Conservation (phyloP, 2,329 filamentous ascomycete genomes). For the Talaromyces islandicus region DNA sequence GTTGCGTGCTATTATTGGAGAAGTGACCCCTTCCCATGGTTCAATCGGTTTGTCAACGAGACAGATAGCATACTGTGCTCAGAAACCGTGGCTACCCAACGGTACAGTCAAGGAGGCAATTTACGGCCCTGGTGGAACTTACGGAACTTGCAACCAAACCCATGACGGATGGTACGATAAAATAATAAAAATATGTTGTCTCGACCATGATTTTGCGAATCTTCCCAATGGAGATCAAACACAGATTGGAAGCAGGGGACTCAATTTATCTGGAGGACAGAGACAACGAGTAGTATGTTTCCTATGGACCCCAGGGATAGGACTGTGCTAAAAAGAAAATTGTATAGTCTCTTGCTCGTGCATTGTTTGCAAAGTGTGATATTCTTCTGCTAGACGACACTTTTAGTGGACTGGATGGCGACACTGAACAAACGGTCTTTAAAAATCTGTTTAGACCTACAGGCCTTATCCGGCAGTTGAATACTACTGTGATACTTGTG, state of each 20-base stretch:
- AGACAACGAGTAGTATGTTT: conserved; percentile 42
- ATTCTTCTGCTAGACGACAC: conserved; percentile 10
- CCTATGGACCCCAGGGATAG: neutral
- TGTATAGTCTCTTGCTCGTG: conserved; percentile 34
- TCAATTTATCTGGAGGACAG: conserved; percentile 48
- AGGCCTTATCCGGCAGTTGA: neutral
- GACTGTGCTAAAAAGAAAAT: neutral
- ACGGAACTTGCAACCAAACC: conserved; percentile 12
- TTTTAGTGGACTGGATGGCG: conserved; percentile 10
- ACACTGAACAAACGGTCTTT: conserved; percentile 5
- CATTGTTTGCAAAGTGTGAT: conserved; percentile 39
- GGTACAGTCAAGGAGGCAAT: conserved; percentile 26
- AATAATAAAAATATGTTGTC: conserved; percentile 13
- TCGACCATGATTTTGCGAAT: conserved; percentile 33
- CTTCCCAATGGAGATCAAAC: conserved; percentile 39
- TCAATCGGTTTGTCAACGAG: conserved; percentile 23
- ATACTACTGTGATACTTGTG: conserved; percentile 3
- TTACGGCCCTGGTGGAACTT: conserved; percentile 15
- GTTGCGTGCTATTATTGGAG: conserved; percentile 40
- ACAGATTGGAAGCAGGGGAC: conserved; percentile 45
- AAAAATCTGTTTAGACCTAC: conserved; percentile 4
- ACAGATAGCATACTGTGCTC: conserved; percentile 35
- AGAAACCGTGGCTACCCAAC: conserved; percentile 24
- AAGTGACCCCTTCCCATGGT: conserved; percentile 32
- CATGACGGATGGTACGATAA: neutral